phyloP scores from a whole-genome alignment of 805 yeast species.

The Lipomyces mesembrius region DNA sequence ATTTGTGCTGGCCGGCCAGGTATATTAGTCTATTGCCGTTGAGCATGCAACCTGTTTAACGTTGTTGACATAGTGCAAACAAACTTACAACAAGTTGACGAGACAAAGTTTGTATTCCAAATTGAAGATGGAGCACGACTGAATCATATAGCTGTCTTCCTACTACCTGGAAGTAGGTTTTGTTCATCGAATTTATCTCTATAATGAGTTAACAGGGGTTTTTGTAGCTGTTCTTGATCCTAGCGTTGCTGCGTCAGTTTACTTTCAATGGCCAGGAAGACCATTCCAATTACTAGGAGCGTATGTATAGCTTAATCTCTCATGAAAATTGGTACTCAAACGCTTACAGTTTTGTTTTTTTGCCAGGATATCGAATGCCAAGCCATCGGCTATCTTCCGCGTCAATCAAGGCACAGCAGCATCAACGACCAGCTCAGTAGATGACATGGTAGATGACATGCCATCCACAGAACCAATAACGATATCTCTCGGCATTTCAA shows the following conservation, averaged over 20 bases:
- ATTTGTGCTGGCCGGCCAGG: conserved; percentile 75
- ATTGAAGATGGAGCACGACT: conserved; percentile 67
- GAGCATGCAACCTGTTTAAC: neutral
- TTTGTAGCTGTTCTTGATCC: conserved; percentile 54
- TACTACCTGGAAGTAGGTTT: conserved; percentile 77
- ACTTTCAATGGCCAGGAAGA: conserved; percentile 75
- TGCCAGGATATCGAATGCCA: conserved; percentile 49
- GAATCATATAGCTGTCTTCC: conserved; percentile 80
- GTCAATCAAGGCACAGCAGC: conserved; percentile 54
- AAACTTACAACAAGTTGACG: conserved; percentile 62
- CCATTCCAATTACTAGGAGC: conserved; percentile 48
- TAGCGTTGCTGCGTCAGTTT: conserved; percentile 79
- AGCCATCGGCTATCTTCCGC: conserved; percentile 91
- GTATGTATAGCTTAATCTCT: conserved; percentile 45
- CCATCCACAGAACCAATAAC: conserved; percentile 46
- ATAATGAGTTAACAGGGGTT: neutral
- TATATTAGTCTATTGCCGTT: conserved; percentile 19
- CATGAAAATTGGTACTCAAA: conserved; percentile 47
- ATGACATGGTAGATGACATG: conserved; percentile 62
- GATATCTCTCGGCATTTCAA: conserved; percentile 79
- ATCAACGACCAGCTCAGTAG: conserved; percentile 45
- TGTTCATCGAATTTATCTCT: neutral
- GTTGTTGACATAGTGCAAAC: conserved; percentile 43
- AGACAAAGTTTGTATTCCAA: conserved; percentile 65
- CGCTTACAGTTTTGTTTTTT: neutral